Evolutionary conservation across 139 green algal genomes (phyloP).

Genomic region (Ettlia oleoabundans): DNA sequence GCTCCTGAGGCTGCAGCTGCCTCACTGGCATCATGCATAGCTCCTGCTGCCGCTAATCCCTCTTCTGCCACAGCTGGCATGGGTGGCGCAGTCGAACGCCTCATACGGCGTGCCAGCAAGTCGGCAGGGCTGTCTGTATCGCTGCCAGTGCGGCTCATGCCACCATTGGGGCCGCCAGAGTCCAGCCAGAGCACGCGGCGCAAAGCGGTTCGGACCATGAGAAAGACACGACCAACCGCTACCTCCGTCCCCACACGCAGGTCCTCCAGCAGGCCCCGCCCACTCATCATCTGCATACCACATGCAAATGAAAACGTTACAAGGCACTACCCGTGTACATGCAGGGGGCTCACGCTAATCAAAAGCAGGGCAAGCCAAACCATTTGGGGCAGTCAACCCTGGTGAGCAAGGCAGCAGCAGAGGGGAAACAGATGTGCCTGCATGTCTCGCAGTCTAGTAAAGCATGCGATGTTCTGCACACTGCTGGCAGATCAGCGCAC

Average conservation of each 20-base stretch:
- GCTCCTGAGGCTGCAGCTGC: not conserved
- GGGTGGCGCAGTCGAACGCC: not conserved
- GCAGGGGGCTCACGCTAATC: too few relatives aligned
- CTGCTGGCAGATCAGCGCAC: not conserved
- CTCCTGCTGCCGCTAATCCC: not conserved
- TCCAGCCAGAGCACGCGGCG: constrained; percentile 47
- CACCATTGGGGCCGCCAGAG: too few relatives aligned
- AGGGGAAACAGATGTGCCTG: too few relatives aligned
- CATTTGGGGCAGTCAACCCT: too few relatives aligned
- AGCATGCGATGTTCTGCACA: too few relatives aligned
- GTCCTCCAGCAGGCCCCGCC: constrained; percentile 71
- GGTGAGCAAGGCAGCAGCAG: too few relatives aligned
- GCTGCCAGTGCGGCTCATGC: too few relatives aligned
- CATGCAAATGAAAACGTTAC: not conserved
- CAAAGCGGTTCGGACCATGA: constrained; percentile 40
- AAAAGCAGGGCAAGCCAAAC: too few relatives aligned
- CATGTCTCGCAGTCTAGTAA: too few relatives aligned
- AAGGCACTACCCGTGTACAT: not conserved
- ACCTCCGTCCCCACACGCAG: constrained; percentile 62
- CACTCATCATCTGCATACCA: constrained; percentile 29
- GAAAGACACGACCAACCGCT: constrained; percentile 59
- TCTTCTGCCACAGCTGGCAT: not conserved
- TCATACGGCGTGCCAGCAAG: not conserved
- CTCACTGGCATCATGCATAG: too few relatives aligned
- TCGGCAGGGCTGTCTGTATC: not conserved